Base-by-base conservation (phyloP, 1,284 basidiomycete genomes). In the Ganoderma resinaceum region DNA sequence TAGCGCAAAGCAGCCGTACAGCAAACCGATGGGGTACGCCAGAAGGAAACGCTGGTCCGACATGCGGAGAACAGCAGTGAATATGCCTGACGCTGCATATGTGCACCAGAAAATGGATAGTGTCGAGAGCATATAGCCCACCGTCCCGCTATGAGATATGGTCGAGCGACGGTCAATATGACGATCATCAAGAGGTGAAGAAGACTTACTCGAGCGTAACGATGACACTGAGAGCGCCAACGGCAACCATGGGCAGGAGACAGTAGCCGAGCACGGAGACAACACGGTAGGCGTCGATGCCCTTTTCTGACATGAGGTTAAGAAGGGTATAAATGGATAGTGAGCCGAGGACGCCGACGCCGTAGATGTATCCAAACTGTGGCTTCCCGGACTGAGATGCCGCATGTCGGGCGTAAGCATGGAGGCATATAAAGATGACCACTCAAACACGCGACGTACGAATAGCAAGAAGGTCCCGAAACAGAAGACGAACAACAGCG, bases 351-450 rank as follows among this genome's bases (percentile, higher is more conserved):
- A 99, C 87, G 61, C 95, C 97, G 70, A 99, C 95, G 62, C 98
- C 98, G 80, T 99, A 99, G 73, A 99, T 99, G 81, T 99, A 99
- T 37, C 95, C 96, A 81, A 99, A 99, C 79, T 99, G 98, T 9
- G 96, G 95, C 84, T 98, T 99, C 71, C 98, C 98, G 18, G 96
- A 96, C 96, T 99, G 20, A 26, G 7, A 26, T 26, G 26, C 8
- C 11, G 46, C 23, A 26, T 49, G 12, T 16, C 1, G 18, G 29
- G 23, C 23, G 37, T 58, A 26, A 35, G 60, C 29, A 61, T 42
- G 26, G 26, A 42, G 29, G 46, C 12, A 35, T 42, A 31, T 14
- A 31, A 66, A 42, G 1, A 49, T 57, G 49, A 58, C 61, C 26
- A 55, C 20, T 16, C 26, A 3, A 72, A 61, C 66, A 64, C 35